A percentile compares a stretch with the other conserved stretches of the same genome.
Evolutionary conservation across 495 filamentous ascomycete genomes (phyloP).

Genomic region (Mytilinidion resinicola): DNA sequence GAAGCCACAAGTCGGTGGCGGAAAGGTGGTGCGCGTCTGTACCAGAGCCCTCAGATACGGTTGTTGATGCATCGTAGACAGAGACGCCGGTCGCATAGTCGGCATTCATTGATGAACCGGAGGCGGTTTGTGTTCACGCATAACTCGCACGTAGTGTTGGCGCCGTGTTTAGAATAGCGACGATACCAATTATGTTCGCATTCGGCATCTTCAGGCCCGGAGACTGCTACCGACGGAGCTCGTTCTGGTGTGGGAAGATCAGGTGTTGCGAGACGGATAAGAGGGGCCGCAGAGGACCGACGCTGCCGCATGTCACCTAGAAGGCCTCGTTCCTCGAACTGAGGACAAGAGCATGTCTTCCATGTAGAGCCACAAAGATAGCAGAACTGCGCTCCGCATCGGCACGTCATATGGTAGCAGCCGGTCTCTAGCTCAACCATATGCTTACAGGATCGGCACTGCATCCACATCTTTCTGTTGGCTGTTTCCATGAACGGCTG

Average conservation of each 20-base stretch:
- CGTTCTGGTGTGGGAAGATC: background rate
- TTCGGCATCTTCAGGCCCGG: background rate
- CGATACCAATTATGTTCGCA: conserved; percentile 7
- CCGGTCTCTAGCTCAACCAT: conserved; percentile 16
- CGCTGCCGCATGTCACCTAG: background rate
- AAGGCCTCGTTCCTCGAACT: conserved; percentile 25
- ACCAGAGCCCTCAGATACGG: background rate
- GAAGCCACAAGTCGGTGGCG: too few species aligned
- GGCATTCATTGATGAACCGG: conserved; percentile 2
- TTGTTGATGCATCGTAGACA: conserved; percentile 10
- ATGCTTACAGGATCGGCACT: conserved; percentile 22
- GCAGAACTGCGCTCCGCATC: conserved; percentile 27
- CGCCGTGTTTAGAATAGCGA: background rate
- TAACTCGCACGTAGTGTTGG: background rate
- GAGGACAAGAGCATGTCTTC: conserved; percentile 28
- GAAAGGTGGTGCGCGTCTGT: too few species aligned
- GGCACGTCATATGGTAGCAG: conserved; percentile 21
- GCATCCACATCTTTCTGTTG: conserved; percentile 13
- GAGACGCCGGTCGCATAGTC: background rate
- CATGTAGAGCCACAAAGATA: conserved; percentile 28
- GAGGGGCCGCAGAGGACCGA: background rate
- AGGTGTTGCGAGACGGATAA: background rate
- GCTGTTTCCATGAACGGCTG: background rate
- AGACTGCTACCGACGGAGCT: background rate
- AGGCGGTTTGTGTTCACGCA: conserved; percentile 1